Conservation (phyloP, 2,329 filamentous ascomycete genomes). For the Clonostachys chloroleuca region DNA sequence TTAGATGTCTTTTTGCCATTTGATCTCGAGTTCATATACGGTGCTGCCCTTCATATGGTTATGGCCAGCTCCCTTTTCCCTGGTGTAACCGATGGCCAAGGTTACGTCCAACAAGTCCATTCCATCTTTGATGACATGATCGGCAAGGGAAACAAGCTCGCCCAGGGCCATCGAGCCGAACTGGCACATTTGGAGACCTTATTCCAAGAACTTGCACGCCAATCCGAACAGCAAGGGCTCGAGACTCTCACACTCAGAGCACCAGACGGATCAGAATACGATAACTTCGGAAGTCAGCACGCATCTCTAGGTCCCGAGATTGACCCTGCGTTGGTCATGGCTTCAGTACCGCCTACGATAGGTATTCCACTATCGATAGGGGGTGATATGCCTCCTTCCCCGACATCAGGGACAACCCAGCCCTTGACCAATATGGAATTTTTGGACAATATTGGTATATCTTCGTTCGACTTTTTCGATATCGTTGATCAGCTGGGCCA, state of each 20-base stretch:
- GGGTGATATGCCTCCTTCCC: background rate
- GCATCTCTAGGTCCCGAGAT: slow-evolving; percentile 1
- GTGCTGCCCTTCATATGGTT: slow-evolving; percentile 23
- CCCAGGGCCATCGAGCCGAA: slow-evolving; percentile 22
- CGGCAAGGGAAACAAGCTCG: slow-evolving; percentile 21
- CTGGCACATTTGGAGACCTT: slow-evolving; percentile 17
- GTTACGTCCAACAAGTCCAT: slow-evolving; percentile 11
- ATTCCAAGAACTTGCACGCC: slow-evolving; percentile 15
- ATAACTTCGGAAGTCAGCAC: background rate
- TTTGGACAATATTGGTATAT: slow-evolving; percentile 28
- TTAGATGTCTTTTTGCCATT: slow-evolving; percentile 29
- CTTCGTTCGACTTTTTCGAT: slow-evolving; percentile 27
- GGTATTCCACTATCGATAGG: slow-evolving; percentile 2
- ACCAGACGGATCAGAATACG: background rate
- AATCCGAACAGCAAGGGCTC: slow-evolving; percentile 16
- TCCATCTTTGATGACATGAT: slow-evolving; percentile 26
- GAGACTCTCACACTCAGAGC: slow-evolving; percentile 12
- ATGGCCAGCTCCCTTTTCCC: slow-evolving; percentile 30
- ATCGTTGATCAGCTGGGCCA: slow-evolving; percentile 26
- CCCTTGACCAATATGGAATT: slow-evolving; percentile 18
- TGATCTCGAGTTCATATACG: slow-evolving; percentile 29
- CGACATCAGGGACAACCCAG: slow-evolving; percentile 1
- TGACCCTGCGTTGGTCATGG: background rate
- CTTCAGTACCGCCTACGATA: slow-evolving; percentile 4
- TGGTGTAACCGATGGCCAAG: slow-evolving; percentile 13